Evolutionary conservation across 306 rosid genomes (phyloP), one percentile per base, ranked within the genome.

Genomic region (Coriaria nepalensis): DNA sequence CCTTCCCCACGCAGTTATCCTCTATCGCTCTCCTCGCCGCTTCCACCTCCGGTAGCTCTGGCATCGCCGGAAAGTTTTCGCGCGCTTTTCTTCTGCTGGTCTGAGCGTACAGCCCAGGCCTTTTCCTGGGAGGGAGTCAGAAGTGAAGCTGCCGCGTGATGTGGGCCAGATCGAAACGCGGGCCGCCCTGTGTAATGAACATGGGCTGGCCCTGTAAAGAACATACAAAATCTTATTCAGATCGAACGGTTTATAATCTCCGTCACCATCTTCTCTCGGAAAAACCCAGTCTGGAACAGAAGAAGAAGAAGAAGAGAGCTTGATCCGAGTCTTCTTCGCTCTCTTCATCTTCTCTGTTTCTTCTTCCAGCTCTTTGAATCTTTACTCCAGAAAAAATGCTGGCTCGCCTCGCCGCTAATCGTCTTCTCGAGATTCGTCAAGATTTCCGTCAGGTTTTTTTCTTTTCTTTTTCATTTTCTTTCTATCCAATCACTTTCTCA

Each of bases 31-130:
- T 71, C 68, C 97, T 79, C 14, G 97, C 95, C 68, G 87, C 97
- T 80, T 88, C 97, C 42, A 88, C 97, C 69, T 90, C 97, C 51
- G 97, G 97, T 33, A 90, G 77, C 68, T 84, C 95, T 35, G 97
- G 97, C 97, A 90, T 90, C 50, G 57, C 9, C 29, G 29, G 29
- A 1, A 20, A 20, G 29, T 20, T 64, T 14, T 55, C 32, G 37
- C 29, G 6, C 12, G 4, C 35, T 10, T 9, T 39, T 35, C 33
- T 14, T 7, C 35, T 35, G 42, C 11, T 35, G 29, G 29, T 1
- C 13, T 11, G 12, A 14, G 14, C 29, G 29, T 20, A 20, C 29
- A 20, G 29, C 2, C 1, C 3, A 20, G 29, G 29, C 1, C 3
- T 20, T 20, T 20, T 20, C 29, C 29, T 20, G 29, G 29, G 29